Evolutionary conservation across 495 filamentous ascomycete genomes (phyloP).

Genomic region (Neurospora tetraspora): DNA sequence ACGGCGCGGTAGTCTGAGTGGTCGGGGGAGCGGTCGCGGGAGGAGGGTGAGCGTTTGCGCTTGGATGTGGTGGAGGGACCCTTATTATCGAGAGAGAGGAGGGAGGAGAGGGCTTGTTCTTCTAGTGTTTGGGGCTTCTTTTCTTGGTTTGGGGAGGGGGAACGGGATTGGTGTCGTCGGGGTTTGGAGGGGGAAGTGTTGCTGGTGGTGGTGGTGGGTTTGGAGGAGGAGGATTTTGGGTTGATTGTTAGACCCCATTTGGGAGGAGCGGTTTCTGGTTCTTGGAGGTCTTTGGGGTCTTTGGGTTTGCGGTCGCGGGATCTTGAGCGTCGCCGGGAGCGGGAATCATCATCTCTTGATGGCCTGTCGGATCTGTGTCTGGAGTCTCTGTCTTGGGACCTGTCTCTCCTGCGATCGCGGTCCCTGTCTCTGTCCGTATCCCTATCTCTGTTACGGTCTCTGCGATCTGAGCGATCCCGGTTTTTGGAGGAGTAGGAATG

Average conservation of each 20-base stretch:
- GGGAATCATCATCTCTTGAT: neutral
- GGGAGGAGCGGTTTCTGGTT: neutral
- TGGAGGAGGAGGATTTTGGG: neutral
- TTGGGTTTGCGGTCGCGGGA: neutral
- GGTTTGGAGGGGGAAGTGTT: neutral
- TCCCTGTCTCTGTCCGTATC: neutral
- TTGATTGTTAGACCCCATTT: neutral
- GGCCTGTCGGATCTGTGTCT: neutral
- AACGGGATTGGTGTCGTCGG: neutral
- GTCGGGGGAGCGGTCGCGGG: slow-evolving; percentile 65
- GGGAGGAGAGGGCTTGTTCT: slow-evolving; percentile 68
- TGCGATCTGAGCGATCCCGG: neutral
- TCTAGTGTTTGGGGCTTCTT: slow-evolving; percentile 43
- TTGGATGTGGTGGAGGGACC: neutral
- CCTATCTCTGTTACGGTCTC: neutral
- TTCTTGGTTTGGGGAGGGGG: slow-evolving; percentile 3
- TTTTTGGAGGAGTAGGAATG: neutral
- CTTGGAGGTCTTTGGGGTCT: neutral
- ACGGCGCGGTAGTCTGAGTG: slow-evolving; percentile 79
- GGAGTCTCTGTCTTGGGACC: neutral
- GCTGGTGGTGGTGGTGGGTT: neutral
- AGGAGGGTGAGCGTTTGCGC: slow-evolving; percentile 37
- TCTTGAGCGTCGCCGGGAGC: neutral
- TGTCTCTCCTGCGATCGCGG: neutral
- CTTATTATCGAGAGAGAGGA: slow-evolving; percentile 46